Evolutionary conservation across 768 basidiomycete species (phyloP).

Genomic region (Pholiota conissans): DNA sequence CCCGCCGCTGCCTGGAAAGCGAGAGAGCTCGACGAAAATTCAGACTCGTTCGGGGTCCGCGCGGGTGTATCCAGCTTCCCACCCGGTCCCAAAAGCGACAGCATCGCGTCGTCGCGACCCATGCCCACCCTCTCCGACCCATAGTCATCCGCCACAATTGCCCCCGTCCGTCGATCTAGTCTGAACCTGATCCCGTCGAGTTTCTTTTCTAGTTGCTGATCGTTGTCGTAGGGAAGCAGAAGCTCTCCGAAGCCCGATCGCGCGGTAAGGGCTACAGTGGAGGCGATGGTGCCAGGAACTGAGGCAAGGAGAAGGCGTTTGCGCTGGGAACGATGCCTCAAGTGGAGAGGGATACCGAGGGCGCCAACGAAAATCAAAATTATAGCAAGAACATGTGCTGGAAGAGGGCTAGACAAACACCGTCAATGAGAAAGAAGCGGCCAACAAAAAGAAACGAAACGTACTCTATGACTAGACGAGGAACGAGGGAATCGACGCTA

Average conservation of each 20-base stretch:
- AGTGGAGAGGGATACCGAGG: constrained; percentile 46
- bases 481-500: constrained; percentile 37
- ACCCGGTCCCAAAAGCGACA: constrained; percentile 31
- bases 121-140: constrained; percentile 23
- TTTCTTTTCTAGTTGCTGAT: constrained; percentile 42
- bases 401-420: constrained; percentile 46
- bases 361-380: constrained; percentile 49
- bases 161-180: constrained; percentile 59
- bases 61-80: neutral
- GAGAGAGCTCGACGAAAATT: constrained; percentile 23
- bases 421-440: neutral
- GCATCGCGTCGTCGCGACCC: constrained; percentile 38
- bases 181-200: constrained; percentile 52
- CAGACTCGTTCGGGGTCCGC: neutral
- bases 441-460: constrained; percentile 20
- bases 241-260: constrained; percentile 64
- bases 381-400: constrained; percentile 49
- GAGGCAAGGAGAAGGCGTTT: constrained; percentile 50
- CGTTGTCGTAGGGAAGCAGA: constrained; percentile 59
- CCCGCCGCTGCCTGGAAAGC: constrained; percentile 21
- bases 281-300: constrained; percentile 61
- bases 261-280: constrained; percentile 53
- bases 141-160: constrained; percentile 58
- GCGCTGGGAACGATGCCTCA: constrained; percentile 46
- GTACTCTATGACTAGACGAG: constrained; percentile 61